Evolutionary conservation across 495 filamentous ascomycete species (phyloP), one percentile per base, ranked within the genome.

Genomic region (Penicillium turbatum): DNA sequence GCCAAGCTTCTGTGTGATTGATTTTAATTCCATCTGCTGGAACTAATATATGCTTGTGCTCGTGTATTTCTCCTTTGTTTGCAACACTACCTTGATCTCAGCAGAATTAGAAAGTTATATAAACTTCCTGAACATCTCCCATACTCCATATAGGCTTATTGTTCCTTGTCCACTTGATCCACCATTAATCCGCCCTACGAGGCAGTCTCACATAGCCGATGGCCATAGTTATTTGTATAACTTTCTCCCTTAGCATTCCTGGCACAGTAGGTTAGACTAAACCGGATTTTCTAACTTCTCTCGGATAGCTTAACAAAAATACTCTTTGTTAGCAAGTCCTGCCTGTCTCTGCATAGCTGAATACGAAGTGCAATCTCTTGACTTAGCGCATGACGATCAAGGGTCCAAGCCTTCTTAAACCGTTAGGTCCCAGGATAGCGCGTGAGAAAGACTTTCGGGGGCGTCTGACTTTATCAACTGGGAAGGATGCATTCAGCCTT

Each of bases 331-430:
- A 24, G 21, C 21, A 24, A 24, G 21, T 24, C 21, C 21, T 24
- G 21, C 21, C 21, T 24, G 21, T 24, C 21, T 24, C 21, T 39
- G 16, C 2, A 11, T 21, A 35, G 13, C 32, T 35, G 10, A 5
- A n/a, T 37, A 37, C n/a, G n/a, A n/a, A 16, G 35, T 30, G 30
- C 27, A 30, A 29, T 11, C n/a, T 21, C 24, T 37, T 40, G 49
- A 40, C 34, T 41, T 55, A 59, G 55, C 43, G 47, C 29, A 38
- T 56, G 53, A 32, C 56, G 60, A 59, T 59, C 56, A 48, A 55
- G 48, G 59, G 47, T 55, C 51, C 51, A 54, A 53, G 39, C 46
- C 30, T 34, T 40, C 26, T 6, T 27, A 51, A 41, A 15, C 59
- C 55, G 37, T 49, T 56, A 27, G 29, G 16, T 32, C 43, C 31